Evolutionary conservation across 2,329 filamentous ascomycete genomes (phyloP), one percentile per base, ranked within the genome.

Genomic region (Paracamarosporium sp.): DNA sequence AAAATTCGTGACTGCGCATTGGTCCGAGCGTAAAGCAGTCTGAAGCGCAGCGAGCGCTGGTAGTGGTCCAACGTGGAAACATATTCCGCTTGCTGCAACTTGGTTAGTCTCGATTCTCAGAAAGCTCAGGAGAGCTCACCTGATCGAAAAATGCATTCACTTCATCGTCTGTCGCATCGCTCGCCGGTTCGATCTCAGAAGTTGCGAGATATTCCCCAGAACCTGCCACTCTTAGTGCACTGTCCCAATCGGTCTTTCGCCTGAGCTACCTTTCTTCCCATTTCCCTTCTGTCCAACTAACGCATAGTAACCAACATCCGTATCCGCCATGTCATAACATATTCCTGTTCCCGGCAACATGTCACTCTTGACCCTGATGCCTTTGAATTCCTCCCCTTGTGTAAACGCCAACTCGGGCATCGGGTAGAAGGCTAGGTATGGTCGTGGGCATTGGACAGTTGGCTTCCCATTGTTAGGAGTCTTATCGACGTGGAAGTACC

Each of bases 371-470:
- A 78, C 65, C 5, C 60, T 65, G 48, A 78, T 75, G 2, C 64
- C 63, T 35, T 63, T 71, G 59, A 79, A 79, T 46, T 74, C 74
- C 2, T 70, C 61, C 20, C 71, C 63, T 13, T 70, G 61, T 13
- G 69, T 71, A 47, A 78, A 79, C 0, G 62, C 70, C 24, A 79
- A 30, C 31, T 79, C 75, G 2, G 57, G 54, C 71, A 78, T 70
- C 9, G 76, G 72, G 43, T 79, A 78, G 44, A 75, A 70, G 5
- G 74, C 74, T 3, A 79, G 66, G 46, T 71, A 78, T 0, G 76
- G 76, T 56, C 67, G 76, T 5, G 58, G 57, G 15, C 64, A 64
- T 2, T 50, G 47, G 3, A 52, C 3, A 12, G 62, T 50, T 20
- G 47, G 47, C 33, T 13, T 54, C 2, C 50, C 61, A 3, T 25